A percentile compares a stretch with the other conserved stretches of the same genome.
These are phyloP conservation scores for Picea glauca DNA, from an alignment of 75 land plant species.

Conservation along the genomic window DNA sequence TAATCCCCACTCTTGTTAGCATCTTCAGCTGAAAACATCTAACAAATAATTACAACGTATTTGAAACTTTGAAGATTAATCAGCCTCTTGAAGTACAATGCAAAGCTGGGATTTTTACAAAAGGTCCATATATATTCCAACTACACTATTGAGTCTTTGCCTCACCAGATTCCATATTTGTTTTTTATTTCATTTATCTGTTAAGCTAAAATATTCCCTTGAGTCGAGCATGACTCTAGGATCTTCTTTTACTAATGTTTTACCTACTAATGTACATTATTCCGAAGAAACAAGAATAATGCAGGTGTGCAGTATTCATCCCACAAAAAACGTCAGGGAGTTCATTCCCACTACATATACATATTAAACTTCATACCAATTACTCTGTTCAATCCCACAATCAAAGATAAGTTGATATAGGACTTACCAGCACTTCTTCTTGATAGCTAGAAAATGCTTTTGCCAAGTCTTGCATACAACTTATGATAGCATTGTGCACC, in stretches of 20 bases:
- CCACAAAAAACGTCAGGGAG: neutral
- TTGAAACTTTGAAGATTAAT: no score
- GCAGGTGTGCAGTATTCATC: neutral
- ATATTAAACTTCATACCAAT: no score
- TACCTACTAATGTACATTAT: neutral
- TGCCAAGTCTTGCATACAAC: constrained; percentile 75
- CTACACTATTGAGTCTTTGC: neutral
- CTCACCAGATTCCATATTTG: neutral
- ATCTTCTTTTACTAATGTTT: neutral
- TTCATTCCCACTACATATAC: neutral
- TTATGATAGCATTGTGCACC: constrained; percentile 69
- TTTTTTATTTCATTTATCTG: no score
- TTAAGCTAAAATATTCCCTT: no score
- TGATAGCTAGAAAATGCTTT: constrained; percentile 56
- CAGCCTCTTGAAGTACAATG: no score
- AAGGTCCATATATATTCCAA: neutral
- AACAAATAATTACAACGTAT: no score
- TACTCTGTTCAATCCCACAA: neutral
- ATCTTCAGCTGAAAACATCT: no score
- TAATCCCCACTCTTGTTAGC: no score
- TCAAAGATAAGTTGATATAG: neutral
- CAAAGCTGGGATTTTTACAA: neutral
- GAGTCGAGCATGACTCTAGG: neutral
- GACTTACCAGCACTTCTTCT: constrained; percentile 76
- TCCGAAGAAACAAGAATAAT: neutral